Evolutionary conservation across 345 rosid species (phyloP), one percentile per base, ranked within the genome.

Genomic region (Salix suchowensis): DNA sequence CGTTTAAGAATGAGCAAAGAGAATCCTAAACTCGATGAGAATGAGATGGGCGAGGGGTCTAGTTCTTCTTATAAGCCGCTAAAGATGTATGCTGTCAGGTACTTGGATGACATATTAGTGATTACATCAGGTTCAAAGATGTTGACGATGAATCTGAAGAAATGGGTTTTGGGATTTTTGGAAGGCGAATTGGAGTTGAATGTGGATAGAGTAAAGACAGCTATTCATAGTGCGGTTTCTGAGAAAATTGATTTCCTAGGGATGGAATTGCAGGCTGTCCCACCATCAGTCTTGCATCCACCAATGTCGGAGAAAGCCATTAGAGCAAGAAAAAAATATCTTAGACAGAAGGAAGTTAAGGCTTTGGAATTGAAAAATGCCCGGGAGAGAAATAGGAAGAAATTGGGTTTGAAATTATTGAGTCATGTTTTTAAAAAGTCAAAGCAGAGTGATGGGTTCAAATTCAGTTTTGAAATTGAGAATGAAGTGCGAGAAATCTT

Each of bases 191-290:
- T 95, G 80, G 86, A 85, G 13, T 37, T 95, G 88, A 87, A 79
- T 74, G 94, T 93, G 72, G 89, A 93, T 82, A 88, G 81, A 78
- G 73, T 84, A 65, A 86, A 84, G 60, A 93, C 96, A 15, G 77
- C 87, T 58, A 89, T 91, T 74, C 98, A 93, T 76, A 90, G 96
- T 85, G 90, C 97, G 1, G 91, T 86, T 15, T 87, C 91, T 1
- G 98, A 95, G 84, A 93, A 91, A 85, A 89, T 93, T 58, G 86
- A 68, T 15, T 93, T 95, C 79, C 78, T 93, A 72, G 97, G 91
- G 69, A 85, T 93, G 93, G 94, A 88, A 86, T 81, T 95, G 76
- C 98, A 91, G 86, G 98, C 93, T 58, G 97, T 95, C 60, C 91
- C 84, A 1, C 97, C 98, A 81, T 95, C 96, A 5, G 88, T 95